Conservation (phyloP, 1,284 basidiomycete genomes). For the Sparassis latifolia region DNA sequence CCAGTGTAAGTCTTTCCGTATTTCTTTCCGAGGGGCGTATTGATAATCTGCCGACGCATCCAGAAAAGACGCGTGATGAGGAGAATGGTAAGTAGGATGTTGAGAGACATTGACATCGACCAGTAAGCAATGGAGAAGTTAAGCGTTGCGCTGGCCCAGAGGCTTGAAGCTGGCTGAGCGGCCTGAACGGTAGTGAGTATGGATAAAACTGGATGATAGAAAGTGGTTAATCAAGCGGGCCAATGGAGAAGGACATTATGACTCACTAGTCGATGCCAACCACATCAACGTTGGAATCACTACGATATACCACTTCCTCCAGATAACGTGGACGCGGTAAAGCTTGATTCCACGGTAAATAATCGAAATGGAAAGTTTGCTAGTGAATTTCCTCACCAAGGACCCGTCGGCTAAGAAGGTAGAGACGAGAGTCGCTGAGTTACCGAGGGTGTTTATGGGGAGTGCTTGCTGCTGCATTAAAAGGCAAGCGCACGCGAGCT, state of each 20-base stretch:
- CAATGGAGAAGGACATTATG: neutral
- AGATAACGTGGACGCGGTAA: conserved; percentile 22
- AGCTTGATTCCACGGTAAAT: conserved; percentile 9
- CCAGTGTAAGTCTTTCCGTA: neutral
- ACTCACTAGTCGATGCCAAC: conserved; percentile 11
- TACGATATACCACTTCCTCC: conserved; percentile 15
- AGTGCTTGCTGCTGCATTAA: conserved; percentile 8
- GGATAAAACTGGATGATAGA: neutral
- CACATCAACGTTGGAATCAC: conserved; percentile 11
- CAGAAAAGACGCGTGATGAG: conserved; percentile 2
- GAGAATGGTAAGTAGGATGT: conserved; percentile 7
- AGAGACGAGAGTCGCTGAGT: conserved; percentile 13
- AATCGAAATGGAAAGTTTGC: no score
- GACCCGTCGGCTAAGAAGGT: conserved; percentile 21
- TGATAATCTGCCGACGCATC: conserved; percentile 1
- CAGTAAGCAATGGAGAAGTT: conserved; percentile 23
- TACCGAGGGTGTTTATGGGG: conserved; percentile 12
- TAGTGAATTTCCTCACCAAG: conserved; percentile 13
- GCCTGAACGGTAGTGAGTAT: conserved; percentile 7
- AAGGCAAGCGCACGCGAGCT: conserved; percentile 23
- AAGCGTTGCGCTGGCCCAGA: conserved; percentile 16
- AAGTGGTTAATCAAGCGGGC: neutral
- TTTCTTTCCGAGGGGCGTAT: neutral
- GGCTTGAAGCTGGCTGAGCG: conserved; percentile 11
- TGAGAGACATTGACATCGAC: conserved; percentile 25